Conservation (phyloP, 1,284 basidiomycete species). For the Apiotrichum gracile region DNA sequence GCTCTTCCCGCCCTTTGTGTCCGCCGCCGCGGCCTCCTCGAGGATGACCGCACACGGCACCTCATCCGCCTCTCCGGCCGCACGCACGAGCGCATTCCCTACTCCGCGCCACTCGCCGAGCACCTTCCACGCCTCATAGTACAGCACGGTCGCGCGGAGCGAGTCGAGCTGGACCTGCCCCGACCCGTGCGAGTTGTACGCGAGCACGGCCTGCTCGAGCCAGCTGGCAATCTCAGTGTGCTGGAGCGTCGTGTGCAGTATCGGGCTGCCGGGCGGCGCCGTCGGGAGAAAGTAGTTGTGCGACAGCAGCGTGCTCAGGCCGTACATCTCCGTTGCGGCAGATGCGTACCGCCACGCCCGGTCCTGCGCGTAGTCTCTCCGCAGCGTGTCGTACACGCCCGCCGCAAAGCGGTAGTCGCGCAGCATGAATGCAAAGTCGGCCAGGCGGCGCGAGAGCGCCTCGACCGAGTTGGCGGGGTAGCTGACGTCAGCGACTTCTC, state of each 20-base stretch:
- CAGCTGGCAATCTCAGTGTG: slow-evolving; percentile 43
- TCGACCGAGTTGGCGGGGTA: slow-evolving; percentile 50
- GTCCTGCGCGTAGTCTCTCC: slow-evolving; percentile 59
- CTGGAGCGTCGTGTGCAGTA: slow-evolving; percentile 38
- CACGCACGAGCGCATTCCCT: slow-evolving; percentile 36
- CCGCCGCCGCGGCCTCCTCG: slow-evolving; percentile 51
- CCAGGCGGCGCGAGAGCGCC: slow-evolving; percentile 59
- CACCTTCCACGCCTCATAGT: slow-evolving; percentile 46
- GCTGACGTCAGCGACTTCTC: slow-evolving; percentile 19
- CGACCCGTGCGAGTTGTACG: slow-evolving; percentile 28
- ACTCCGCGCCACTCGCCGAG: slow-evolving; percentile 44
- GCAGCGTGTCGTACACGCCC: slow-evolving; percentile 74
- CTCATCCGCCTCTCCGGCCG: slow-evolving; percentile 50
- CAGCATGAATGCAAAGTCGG: slow-evolving; percentile 90
- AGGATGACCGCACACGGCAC: slow-evolving; percentile 51
- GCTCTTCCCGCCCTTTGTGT: slow-evolving; percentile 40
- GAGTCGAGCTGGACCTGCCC: slow-evolving; percentile 45
- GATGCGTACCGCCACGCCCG: slow-evolving; percentile 46
- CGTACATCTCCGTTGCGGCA: slow-evolving; percentile 48
- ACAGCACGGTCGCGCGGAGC: slow-evolving; percentile 44
- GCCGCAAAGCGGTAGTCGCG: slow-evolving; percentile 83
- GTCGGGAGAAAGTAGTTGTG: slow-evolving; percentile 39
- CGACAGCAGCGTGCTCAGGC: slow-evolving; percentile 39
- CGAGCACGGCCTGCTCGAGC: slow-evolving; percentile 44
- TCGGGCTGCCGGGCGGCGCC: slow-evolving; percentile 22